Evolutionary conservation across 495 filamentous ascomycete species (phyloP).

Genomic region (Aspergillus baeticus): DNA sequence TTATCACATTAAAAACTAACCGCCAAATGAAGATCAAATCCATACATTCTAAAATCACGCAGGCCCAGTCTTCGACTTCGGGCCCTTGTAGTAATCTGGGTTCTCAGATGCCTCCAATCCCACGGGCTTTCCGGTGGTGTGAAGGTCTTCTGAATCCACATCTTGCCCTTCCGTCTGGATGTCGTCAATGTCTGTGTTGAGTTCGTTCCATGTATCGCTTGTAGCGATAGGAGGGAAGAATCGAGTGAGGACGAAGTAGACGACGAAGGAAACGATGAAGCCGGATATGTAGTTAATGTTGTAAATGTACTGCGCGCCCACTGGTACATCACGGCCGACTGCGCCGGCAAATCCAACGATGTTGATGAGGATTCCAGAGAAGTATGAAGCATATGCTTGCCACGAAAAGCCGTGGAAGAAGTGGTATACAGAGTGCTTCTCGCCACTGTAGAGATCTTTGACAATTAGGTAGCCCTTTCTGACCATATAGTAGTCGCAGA

Average conservation of each 20-base stretch:
- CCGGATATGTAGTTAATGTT: constrained; percentile 88
- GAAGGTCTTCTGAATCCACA: constrained; percentile 19
- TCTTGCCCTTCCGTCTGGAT: constrained; percentile 42
- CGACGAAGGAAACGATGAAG: constrained; percentile 63
- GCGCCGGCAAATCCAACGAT: constrained; percentile 89
- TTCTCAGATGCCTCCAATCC: background rate
- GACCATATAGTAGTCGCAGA: constrained; percentile 87
- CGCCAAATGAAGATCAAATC: constrained; percentile 9
- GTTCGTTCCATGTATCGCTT: constrained; percentile 78
- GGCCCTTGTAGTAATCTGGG: constrained; percentile 15
- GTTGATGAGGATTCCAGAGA: constrained; percentile 86
- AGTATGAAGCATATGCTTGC: constrained; percentile 81
- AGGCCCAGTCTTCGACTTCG: constrained; percentile 15
- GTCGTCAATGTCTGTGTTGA: constrained; percentile 56
- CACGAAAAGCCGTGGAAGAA: constrained; percentile 74
- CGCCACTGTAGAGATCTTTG: constrained; percentile 74
- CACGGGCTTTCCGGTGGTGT: constrained; percentile 7
- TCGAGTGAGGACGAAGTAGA: constrained; percentile 71
- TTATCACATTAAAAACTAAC: background rate
- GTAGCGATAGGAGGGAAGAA: constrained; percentile 71
- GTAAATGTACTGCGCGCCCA: constrained; percentile 84
- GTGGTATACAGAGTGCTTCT: constrained; percentile 66
- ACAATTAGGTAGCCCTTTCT: constrained; percentile 80
- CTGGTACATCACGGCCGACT: constrained; percentile 67
- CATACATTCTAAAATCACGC: constrained; percentile 11